Evolutionary conservation across 164 flowering plant genomes (phyloP).

Genomic region (Cinnamomum chago): DNA sequence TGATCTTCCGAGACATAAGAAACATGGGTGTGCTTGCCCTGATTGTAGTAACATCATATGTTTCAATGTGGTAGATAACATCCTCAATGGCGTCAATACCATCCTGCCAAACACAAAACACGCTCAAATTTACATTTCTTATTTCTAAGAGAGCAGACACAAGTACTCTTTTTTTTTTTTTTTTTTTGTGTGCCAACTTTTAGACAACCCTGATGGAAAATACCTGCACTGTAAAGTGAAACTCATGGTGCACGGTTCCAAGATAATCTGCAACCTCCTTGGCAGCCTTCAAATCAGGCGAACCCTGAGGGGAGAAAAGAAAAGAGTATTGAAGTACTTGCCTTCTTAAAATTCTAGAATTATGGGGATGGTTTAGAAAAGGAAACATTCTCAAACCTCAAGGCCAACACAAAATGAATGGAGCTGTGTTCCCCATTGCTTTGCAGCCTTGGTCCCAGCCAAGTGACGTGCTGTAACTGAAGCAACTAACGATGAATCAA

Average conservation of each 20-base stretch:
- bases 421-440: conserved; percentile 85
- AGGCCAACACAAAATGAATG: conserved; percentile 96
- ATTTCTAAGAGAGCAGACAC: neutral
- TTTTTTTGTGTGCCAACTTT: neutral
- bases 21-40: conserved; percentile 99
- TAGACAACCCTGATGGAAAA: neutral
- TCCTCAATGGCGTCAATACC: conserved; percentile 95
- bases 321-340: too few relatives aligned
- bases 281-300: conserved; percentile 91
- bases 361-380: neutral
- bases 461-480: conserved; percentile 74
- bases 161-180: neutral
- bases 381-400: conserved; percentile 38
- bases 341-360: neutral
- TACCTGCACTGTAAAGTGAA: conserved; percentile 93
- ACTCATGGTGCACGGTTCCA: conserved; percentile 89
- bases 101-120: conserved; percentile 48
- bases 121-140: neutral
- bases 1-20: conserved; percentile 94
- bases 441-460: conserved; percentile 74
- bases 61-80: conserved; percentile 89
- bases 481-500: conserved; percentile 87
- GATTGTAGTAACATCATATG: conserved; percentile 94
- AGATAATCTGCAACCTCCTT: conserved; percentile 90
- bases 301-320: conserved; percentile 52